Base-by-base conservation (phyloP, 805 yeast genomes). In the Isabelozyma rhagii region DNA sequence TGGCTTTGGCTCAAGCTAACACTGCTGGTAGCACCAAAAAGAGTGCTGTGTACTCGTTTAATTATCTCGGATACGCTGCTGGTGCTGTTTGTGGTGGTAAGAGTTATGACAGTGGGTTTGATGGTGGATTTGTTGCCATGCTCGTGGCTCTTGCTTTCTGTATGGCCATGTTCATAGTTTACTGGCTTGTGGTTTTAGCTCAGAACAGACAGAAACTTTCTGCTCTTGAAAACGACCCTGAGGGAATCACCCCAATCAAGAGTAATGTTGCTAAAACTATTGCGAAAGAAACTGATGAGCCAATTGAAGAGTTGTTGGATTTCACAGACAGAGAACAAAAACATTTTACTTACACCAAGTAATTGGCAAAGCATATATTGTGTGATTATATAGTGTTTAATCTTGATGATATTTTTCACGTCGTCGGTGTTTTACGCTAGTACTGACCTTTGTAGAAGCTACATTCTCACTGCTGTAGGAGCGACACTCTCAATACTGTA, bases 201-300 rank as follows among this genome's bases (percentile, higher is more conserved):
- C 55, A 61, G 44, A 61, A 61, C 41, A 51, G 43, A 39, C 40
- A 46, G 13, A 55, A 57, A 49, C 48, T n/a, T 13, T 18, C 28
- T 8, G 46, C 45, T 6, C 43, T 55, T 34, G 55, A 66, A 17
- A 63, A 72, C 60, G 76, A 77, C 41, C 79, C 80, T 36, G 79
- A 74, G 60, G 74, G 83, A 56, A 80, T 79, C 55, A 77, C 83
- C 54, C 57, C 55, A 27, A 81, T 77, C 64, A 78, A 75, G 56
- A 83, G 76, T 52, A 88, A 87, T 44, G 76, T 78, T 59, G 84
- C 85, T 50, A 79, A 74, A 53, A 75, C 67, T 54, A 64, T 71
- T 43, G 80, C 82, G 73, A 82, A 82, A 58, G 68, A 68, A 72
- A n/a, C 49, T 8, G 62, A 73, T 45, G 88, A 84, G 60, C 66